Percentiles rank a stretch among this genome's conserved stretches.
Evolutionary conservation across 2,329 filamentous ascomycete genomes (phyloP).

Genomic region (Xylariales sp.): DNA sequence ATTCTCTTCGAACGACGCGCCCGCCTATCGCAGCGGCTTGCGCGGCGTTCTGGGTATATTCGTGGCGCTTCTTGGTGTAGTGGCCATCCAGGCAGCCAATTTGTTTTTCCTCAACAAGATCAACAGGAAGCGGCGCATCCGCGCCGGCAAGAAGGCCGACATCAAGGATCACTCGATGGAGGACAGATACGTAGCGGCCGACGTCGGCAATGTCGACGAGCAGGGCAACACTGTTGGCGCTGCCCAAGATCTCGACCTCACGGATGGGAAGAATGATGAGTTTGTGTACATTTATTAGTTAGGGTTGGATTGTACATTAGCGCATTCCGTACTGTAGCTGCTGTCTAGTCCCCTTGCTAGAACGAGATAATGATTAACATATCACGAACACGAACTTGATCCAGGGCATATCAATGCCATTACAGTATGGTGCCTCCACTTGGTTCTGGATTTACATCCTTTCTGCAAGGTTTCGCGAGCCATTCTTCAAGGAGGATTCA

Average conservation of each 20-base stretch:
- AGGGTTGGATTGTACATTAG: neutral
- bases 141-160: conserved; percentile 55
- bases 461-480: too few species aligned
- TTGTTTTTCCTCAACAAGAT: conserved; percentile 52
- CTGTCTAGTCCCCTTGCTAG: too few species aligned
- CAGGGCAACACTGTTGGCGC: conserved; percentile 36
- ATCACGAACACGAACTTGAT: too few species aligned
- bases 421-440: too few species aligned
- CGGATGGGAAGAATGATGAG: conserved; percentile 64
- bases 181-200: conserved; percentile 33
- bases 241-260: conserved; percentile 47
- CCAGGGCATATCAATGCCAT: too few species aligned
- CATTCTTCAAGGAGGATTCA: too few species aligned
- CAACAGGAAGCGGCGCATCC: conserved; percentile 50
- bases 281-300: conserved; percentile 41
- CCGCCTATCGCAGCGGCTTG: conserved; percentile 54
- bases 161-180: conserved; percentile 61
- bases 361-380: too few species aligned
- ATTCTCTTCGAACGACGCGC: conserved; percentile 54
- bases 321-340: too few species aligned
- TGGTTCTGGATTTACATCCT: too few species aligned
- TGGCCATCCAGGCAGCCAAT: conserved; percentile 50
- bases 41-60: conserved; percentile 51
- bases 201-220: conserved; percentile 43
- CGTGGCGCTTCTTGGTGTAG: conserved; percentile 45